phyloP scores from a whole-genome alignment of 306 rosid genomes.

The Rosa multiflora region DNA sequence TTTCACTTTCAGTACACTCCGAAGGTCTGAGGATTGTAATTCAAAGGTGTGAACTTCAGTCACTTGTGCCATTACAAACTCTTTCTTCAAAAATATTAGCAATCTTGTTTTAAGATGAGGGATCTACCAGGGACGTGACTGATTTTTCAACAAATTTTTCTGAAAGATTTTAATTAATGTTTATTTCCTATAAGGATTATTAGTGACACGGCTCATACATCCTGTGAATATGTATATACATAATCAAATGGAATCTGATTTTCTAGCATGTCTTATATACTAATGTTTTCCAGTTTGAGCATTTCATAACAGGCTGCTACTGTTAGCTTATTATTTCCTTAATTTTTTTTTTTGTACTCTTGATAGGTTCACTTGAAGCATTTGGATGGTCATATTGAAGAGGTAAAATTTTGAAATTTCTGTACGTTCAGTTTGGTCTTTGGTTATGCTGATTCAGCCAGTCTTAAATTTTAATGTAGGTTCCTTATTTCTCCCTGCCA shows the following conservation, averaged over 20 bases:
- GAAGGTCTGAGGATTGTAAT: constrained; percentile 5
- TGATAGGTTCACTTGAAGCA: constrained; percentile 87
- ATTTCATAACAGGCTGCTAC: constrained; percentile 15
- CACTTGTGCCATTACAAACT: background rate
- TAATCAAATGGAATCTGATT: background rate
- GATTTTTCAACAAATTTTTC: background rate
- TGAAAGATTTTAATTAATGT: background rate
- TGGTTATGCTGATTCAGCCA: constrained; percentile 33
- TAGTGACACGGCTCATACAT: background rate
- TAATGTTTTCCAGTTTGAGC: background rate
- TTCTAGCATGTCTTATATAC: background rate
- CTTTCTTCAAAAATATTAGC: background rate
- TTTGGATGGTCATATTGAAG: constrained; percentile 95
- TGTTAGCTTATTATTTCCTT: constrained; percentile 10
- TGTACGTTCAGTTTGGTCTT: constrained; percentile 18
- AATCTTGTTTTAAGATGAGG: background rate
- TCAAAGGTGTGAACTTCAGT: constrained; percentile 4
- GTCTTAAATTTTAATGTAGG: constrained; percentile 57
- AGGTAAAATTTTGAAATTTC: constrained; percentile 42
- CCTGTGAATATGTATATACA: background rate
- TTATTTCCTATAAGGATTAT: background rate
- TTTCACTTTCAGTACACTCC: background rate
- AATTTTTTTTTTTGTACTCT: constrained; percentile 14
- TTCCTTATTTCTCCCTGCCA: constrained; percentile 97
- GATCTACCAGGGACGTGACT: background rate